Conservation (phyloP, 768 basidiomycete genomes). For the Panaeolus papilionaceus region DNA sequence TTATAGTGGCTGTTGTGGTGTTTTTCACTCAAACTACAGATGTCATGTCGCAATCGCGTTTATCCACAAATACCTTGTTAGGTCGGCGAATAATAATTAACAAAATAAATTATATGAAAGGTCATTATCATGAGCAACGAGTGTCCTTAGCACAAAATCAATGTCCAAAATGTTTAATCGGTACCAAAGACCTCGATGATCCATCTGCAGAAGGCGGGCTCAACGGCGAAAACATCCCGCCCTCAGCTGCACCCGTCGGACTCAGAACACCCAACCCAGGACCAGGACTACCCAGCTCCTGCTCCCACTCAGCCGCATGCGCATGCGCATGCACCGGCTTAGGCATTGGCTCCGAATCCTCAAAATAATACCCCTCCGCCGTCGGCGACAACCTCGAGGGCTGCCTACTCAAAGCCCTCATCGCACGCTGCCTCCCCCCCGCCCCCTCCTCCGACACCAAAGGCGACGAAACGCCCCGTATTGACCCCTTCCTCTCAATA, state of each 20-base stretch:
- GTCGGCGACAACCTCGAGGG: not conserved
- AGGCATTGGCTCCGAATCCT: not conserved
- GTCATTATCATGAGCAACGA: not conserved
- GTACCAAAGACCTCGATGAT: too few relatives aligned
- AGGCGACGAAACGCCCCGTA: conserved; percentile 10
- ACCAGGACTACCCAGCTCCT: not conserved
- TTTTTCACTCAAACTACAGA: too few relatives aligned
- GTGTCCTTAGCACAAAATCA: not conserved
- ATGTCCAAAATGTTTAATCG: not conserved
- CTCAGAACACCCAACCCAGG: not conserved
- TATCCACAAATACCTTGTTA: too few relatives aligned
- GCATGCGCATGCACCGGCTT: too few relatives aligned
- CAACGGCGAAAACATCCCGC: not conserved
- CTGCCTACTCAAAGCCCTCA: not conserved
- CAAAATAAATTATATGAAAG: not conserved
- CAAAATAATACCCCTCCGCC: conserved; percentile 4
- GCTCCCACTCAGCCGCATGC: not conserved
- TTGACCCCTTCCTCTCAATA: not conserved
- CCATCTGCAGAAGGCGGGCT: not conserved
- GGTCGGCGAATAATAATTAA: not conserved
- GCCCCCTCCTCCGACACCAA: not conserved
- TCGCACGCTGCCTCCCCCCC: not conserved
- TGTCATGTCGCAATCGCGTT: too few relatives aligned
- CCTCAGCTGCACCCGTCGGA: not conserved
- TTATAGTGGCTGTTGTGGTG: too few relatives aligned